These are phyloP conservation scores for Plasmodiophora brassicae DNA, from an alignment of 208 protist genomes.

Conservation along the genomic window DNA sequence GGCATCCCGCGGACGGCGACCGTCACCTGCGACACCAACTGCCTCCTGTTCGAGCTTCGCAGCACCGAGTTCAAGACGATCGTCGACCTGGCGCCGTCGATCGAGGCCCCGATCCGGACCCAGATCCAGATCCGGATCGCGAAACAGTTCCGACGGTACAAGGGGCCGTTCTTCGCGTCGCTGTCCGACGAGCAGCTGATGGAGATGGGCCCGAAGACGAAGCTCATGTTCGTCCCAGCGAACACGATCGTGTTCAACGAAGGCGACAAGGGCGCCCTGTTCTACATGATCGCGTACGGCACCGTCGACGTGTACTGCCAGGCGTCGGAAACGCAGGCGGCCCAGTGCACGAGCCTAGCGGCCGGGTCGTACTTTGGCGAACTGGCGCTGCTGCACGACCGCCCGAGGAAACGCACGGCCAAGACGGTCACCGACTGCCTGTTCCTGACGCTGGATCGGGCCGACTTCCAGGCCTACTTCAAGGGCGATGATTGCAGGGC, in stretches of 20 bases:
- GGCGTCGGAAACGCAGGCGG: not conserved
- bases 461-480: not conserved
- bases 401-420: not conserved
- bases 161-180: conserved; percentile 6
- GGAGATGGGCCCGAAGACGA: not conserved
- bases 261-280: not conserved
- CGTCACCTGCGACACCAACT: not conserved
- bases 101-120: not conserved
- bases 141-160: not conserved
- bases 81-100: not conserved
- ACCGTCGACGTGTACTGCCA: not conserved
- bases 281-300: conserved; percentile 1
- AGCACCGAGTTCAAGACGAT: not conserved
- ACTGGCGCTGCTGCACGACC: not conserved
- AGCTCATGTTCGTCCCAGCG: not conserved
- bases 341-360: not conserved
- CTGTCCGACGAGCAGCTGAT: not conserved
- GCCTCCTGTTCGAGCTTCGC: not conserved
- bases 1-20: not conserved
- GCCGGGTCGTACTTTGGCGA: conserved; percentile 7
- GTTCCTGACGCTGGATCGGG: not conserved
- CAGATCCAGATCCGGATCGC: not conserved
- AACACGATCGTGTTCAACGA: not conserved
- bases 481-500: not conserved
- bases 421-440: not conserved